These are phyloP conservation scores for Noccaea caerulescens DNA, from an alignment of 345 rosid species.

Conservation along the genomic window DNA sequence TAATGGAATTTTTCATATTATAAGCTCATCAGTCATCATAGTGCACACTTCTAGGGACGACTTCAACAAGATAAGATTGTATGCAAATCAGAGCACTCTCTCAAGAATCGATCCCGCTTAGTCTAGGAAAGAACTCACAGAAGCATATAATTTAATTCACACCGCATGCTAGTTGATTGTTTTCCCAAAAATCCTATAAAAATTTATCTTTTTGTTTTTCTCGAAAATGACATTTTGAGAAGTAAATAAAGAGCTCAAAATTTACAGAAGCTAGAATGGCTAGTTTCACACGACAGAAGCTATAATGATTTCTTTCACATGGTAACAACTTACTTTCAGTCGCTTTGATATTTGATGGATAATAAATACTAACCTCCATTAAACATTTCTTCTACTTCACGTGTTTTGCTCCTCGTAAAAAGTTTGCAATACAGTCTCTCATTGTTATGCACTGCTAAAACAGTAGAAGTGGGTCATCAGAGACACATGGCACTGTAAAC, in stretches of 20 bases:
- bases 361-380: constrained; percentile 35
- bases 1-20: background rate
- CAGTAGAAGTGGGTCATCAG: constrained; percentile 33
- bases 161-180: no score
- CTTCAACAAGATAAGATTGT: constrained; percentile 19
- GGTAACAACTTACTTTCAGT: constrained; percentile 15
- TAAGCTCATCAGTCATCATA: background rate
- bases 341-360: constrained; percentile 27
- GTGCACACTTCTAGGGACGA: background rate
- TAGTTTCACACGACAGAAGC: constrained; percentile 13
- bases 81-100: background rate
- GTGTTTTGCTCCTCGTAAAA: constrained; percentile 26
- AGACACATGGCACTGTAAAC: constrained; percentile 19
- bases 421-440: constrained; percentile 12
- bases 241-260: background rate
- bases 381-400: constrained; percentile 25
- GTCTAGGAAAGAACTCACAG: background rate
- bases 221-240: constrained; percentile 4
- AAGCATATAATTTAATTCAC: background rate
- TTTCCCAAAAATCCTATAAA: background rate
- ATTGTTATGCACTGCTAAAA: constrained; percentile 30
- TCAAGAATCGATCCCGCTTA: background rate
- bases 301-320: constrained; percentile 20
- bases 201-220: background rate
- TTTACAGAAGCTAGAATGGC: constrained; percentile 1